Evolutionary conservation across 768 basidiomycete genomes (phyloP).

Genomic region (Psilocybe tampanensis): DNA sequence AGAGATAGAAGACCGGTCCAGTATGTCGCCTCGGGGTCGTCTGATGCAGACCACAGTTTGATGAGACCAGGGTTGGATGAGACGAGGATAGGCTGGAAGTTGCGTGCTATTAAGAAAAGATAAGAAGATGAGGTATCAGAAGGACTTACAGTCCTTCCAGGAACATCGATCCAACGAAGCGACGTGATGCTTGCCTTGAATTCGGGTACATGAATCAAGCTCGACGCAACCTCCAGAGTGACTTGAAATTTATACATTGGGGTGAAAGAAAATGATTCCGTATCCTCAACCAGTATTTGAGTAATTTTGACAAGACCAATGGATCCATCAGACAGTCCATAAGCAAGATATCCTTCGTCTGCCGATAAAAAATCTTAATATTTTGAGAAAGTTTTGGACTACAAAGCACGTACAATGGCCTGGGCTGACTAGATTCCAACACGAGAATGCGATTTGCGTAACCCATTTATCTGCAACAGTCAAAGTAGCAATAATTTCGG

Average conservation of each 20-base stretch:
- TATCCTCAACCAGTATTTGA: slow-evolving; percentile 41
- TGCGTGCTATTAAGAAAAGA: background rate
- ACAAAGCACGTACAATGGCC: slow-evolving; percentile 42
- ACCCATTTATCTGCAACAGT: slow-evolving; percentile 63
- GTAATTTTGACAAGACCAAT: slow-evolving; percentile 56
- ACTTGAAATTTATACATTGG: slow-evolving; percentile 37
- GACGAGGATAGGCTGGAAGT: slow-evolving; percentile 56
- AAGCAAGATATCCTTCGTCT: slow-evolving; percentile 66
- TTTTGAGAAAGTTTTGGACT: background rate
- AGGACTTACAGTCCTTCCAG: slow-evolving; percentile 39
- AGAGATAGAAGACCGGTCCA: slow-evolving; percentile 59
- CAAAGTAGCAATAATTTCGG: slow-evolving; percentile 38
- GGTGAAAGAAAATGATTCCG: slow-evolving; percentile 28
- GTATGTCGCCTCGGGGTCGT: slow-evolving; percentile 15
- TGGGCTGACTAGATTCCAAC: slow-evolving; percentile 43
- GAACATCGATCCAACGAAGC: slow-evolving; percentile 55
- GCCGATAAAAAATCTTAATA: background rate
- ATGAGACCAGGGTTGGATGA: slow-evolving; percentile 63
- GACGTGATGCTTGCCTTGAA: slow-evolving; percentile 52
- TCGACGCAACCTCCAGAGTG: slow-evolving; percentile 28
- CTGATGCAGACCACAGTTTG: slow-evolving; percentile 52
- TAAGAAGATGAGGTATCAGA: background rate
- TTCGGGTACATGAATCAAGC: slow-evolving; percentile 29
- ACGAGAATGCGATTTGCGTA: slow-evolving; percentile 59
- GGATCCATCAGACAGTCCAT: slow-evolving; percentile 58